Percentiles rank a stretch among this genome's conserved stretches.
phyloP scores from a whole-genome alignment of 1,139 yeast species.

The Taiozyma sp. region DNA sequence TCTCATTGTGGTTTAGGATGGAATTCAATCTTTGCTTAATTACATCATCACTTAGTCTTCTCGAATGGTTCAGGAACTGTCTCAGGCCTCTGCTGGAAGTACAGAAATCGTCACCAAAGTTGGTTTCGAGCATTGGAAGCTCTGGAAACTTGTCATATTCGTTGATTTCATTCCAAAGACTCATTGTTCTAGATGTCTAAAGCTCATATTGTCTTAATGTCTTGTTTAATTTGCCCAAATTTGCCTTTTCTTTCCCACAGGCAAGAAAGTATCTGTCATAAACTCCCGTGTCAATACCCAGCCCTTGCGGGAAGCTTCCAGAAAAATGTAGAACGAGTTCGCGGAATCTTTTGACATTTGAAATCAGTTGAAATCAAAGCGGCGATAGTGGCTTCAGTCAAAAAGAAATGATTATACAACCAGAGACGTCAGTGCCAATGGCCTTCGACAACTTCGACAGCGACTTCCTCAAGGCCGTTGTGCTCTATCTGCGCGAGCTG shows the following conservation, averaged over 20 bases:
- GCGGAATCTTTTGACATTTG: not conserved
- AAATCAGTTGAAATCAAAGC: not conserved
- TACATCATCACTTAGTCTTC: constrained; percentile 40
- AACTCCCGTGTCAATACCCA: not conserved
- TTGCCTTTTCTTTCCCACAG: not conserved
- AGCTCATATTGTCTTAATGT: too few relatives aligned
- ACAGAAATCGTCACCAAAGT: constrained; percentile 27
- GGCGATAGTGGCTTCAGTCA: too few relatives aligned
- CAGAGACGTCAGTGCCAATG: not conserved
- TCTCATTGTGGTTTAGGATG: constrained; percentile 16
- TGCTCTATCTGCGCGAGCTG: not conserved
- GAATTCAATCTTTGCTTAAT: constrained; percentile 36
- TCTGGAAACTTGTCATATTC: constrained; percentile 15
- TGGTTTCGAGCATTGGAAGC: constrained; percentile 8
- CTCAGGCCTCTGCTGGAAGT: constrained; percentile 34
- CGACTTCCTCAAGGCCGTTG: not conserved
- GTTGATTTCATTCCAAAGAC: constrained; percentile 17
- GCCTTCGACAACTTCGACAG: not conserved
- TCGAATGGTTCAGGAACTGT: constrained; percentile 35
- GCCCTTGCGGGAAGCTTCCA: not conserved
- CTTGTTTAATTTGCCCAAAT: not conserved
- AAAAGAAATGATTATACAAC: not conserved
- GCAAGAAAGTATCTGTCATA: not conserved
- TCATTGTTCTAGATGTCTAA: constrained; percentile 8
- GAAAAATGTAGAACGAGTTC: not conserved